Evolutionary conservation across 495 filamentous ascomycete genomes (phyloP), one percentile per base, ranked within the genome.

Genomic region (Podospora comata): DNA sequence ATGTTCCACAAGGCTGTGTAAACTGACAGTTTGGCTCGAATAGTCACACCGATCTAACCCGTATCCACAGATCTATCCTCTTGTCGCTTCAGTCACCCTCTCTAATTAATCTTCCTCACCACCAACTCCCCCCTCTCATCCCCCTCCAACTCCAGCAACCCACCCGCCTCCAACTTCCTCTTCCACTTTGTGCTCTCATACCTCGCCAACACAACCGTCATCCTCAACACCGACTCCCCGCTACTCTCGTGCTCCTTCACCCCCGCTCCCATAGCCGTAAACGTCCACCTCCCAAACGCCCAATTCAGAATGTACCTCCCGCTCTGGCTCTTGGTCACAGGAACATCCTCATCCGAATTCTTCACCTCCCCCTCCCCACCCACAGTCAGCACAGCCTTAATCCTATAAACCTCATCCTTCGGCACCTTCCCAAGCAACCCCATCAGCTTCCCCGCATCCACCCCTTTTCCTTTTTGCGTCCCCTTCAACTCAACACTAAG

Each of bases 251-350:
- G 83, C 67, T 86, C 84, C n/a, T 70, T 68, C 3, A 73, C 74
- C 0, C 71, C 74, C 5, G 77, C 76, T 5, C 75, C 76, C 48
- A 90, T 80, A 0, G 83, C 82, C 5, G 93, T 94, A 73, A 91
- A 94, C 2, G 87, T 97, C 95, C 95, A 97, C 19, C 95, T 85
- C 6, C 93, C 94, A 79, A 99, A 99, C 0, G 95, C 96, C 95
- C 95, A 98, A 76, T 99, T 99, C 58, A 99, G 83, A 60, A 97
- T 96, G 75, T 93, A 96, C 68, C 87, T 72, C 3, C 65, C 73
- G 23, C 68, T 70, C 26, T 34, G 62, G 39, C 67, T 44, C 18
- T 65, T 72, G 18, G 55, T 70, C 59, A 67, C 32, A 13, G 34
- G 60, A 2, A 69, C 69, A 9, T 86, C 84, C 56, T 85, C 86